Percentiles rank a stretch among this genome's conserved stretches.
These are phyloP conservation scores for Xerocomus amazonicus DNA, from an alignment of 1,284 basidiomycete genomes.

Conservation along the genomic window DNA sequence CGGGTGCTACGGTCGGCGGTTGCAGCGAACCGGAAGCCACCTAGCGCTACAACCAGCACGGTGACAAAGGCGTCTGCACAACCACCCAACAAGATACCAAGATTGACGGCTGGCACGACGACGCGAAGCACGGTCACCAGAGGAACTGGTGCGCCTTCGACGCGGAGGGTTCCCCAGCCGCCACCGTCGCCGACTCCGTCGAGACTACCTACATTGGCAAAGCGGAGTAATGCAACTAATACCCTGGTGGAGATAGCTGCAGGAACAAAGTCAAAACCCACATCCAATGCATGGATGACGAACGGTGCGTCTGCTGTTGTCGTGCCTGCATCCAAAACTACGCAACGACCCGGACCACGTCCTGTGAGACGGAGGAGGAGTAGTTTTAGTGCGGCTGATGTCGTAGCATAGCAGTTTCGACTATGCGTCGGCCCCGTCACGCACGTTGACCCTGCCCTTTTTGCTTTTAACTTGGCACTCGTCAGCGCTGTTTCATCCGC, in stretches of 20 bases:
- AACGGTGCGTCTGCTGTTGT: constrained; percentile 67
- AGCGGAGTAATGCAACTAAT: constrained; percentile 47
- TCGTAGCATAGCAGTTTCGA: constrained; percentile 51
- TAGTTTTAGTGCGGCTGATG: constrained; percentile 79
- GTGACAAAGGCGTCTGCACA: constrained; percentile 35
- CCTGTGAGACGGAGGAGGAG: constrained; percentile 70
- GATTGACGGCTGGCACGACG: constrained; percentile 56
- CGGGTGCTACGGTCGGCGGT: constrained; percentile 72
- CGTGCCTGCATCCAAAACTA: constrained; percentile 59
- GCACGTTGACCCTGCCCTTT: too few species aligned
- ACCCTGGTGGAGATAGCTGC: constrained; percentile 53
- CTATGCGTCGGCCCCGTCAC: not conserved
- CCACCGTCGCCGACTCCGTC: constrained; percentile 66
- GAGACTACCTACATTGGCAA: constrained; percentile 66
- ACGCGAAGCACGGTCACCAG: constrained; percentile 37
- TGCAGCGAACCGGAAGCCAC: constrained; percentile 32
- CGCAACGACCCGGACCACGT: constrained; percentile 63
- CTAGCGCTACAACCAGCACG: constrained; percentile 14
- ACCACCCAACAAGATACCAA: constrained; percentile 73
- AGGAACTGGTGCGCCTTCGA: constrained; percentile 40
- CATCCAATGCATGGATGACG: constrained; percentile 67
- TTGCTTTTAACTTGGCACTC: constrained; percentile 6
- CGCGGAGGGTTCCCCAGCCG: constrained; percentile 37
- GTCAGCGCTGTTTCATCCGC: constrained; percentile 6
- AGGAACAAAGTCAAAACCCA: constrained; percentile 30